phyloP scores from a whole-genome alignment of 169 alveolate genomes.

The Eimeria praecox region DNA sequence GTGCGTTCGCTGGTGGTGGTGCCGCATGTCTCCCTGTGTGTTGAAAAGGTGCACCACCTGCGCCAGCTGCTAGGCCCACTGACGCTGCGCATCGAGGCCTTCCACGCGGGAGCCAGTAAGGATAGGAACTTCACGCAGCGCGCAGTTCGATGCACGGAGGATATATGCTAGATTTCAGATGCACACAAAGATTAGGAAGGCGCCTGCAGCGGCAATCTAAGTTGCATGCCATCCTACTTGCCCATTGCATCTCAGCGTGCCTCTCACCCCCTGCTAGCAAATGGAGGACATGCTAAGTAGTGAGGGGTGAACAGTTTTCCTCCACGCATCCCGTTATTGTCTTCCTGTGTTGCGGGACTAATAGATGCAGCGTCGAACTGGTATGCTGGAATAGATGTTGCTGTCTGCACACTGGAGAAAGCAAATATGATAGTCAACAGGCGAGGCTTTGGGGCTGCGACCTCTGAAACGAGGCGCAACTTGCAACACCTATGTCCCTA shows the following conservation, averaged over 20 bases:
- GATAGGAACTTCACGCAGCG: not conserved
- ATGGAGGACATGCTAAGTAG: not conserved
- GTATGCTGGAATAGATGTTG: constrained; percentile 85
- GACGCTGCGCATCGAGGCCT: constrained; percentile 81
- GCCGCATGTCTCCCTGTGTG: constrained; percentile 90
- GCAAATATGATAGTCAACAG: constrained; percentile 88
- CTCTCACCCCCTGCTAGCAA: not conserved
- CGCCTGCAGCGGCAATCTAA: not conserved
- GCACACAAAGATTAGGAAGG: not conserved
- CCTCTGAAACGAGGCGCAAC: not conserved
- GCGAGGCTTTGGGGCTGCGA: constrained; percentile 59
- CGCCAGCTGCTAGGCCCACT: constrained; percentile 74
- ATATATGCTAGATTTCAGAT: not conserved
- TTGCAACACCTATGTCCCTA: not conserved
- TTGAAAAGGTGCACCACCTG: constrained; percentile 87
- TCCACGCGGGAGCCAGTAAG: constrained; percentile 81
- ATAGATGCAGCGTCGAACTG: constrained; percentile 80
- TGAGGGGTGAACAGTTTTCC: not conserved
- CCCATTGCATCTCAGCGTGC: not conserved
- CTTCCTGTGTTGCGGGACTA: not conserved
- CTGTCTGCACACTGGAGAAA: constrained; percentile 92
- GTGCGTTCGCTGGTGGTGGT: constrained; percentile 87
- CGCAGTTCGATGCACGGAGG: not conserved
- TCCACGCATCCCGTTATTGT: not conserved
- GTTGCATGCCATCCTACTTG: not conserved